Percentiles rank a stretch among this genome's conserved stretches.
Evolutionary conservation across 768 basidiomycete species (phyloP).

Genomic region (Naganishia friedmannii): DNA sequence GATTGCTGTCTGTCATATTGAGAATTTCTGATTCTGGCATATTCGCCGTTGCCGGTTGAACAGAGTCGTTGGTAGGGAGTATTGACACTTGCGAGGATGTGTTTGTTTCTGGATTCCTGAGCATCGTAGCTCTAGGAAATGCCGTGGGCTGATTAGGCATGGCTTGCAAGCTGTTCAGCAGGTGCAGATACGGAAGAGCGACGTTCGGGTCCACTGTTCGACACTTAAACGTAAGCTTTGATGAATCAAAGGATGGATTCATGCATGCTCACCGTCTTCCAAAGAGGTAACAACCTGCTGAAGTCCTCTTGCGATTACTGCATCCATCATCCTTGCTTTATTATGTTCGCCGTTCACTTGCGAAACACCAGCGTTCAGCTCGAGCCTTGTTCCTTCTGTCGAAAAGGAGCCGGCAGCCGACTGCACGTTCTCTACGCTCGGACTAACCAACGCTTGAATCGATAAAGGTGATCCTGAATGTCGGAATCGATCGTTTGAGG

Average conservation of each 20-base stretch:
- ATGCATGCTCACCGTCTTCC: neutral
- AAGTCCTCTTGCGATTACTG: neutral
- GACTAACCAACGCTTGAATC: conserved; percentile 1
- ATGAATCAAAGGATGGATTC: neutral
- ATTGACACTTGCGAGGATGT: neutral
- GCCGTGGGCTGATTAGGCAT: neutral
- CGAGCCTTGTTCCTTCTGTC: neutral
- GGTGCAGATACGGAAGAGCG: conserved; percentile 5
- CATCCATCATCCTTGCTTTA: neutral
- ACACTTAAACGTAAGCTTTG: neutral
- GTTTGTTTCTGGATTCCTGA: neutral
- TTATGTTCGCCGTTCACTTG: neutral
- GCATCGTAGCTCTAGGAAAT: neutral
- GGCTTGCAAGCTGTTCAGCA: conserved; percentile 3
- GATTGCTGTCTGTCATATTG: neutral
- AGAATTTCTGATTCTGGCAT: conserved; percentile 20
- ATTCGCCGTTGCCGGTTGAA: neutral
- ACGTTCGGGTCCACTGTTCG: conserved; percentile 9
- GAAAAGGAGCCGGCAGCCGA: neutral
- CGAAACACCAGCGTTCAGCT: neutral
- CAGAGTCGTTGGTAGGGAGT: neutral
- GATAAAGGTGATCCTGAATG: conserved; percentile 11
- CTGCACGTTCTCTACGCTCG: neutral
- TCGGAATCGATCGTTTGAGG: neutral
- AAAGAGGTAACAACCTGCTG: neutral